Percentiles rank a stretch among this genome's conserved stretches.
Conservation (phyloP, 2,329 filamentous ascomycete genomes). For the Aspergillus neotritici region DNA sequence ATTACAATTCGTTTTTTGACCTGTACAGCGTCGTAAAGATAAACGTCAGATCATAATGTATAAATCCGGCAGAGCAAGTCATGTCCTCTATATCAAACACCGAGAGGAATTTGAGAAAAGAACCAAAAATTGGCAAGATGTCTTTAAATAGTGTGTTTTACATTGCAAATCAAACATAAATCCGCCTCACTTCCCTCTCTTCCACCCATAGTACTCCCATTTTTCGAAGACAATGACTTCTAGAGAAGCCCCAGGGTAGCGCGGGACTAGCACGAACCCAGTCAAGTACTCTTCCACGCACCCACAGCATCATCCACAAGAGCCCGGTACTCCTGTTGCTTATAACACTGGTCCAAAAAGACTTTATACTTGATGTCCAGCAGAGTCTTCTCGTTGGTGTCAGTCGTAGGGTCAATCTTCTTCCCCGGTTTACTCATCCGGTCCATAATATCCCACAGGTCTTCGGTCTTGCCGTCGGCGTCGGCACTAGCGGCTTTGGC, state of each 20-base stretch:
- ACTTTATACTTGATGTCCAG: slow-evolving; percentile 87
- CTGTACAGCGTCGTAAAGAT: no score
- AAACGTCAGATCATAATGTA: no score
- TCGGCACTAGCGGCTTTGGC: slow-evolving; percentile 90
- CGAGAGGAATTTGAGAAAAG: not conserved
- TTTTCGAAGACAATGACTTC: no score
- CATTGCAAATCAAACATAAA: no score
- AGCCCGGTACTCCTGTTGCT: slow-evolving; percentile 75
- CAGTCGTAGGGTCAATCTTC: slow-evolving; percentile 67
- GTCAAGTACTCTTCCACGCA: slow-evolving; percentile 34
- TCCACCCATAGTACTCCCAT: no score
- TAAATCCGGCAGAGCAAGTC: no score
- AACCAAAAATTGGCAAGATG: not conserved
- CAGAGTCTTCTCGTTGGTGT: slow-evolving; percentile 69
- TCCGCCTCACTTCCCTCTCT: no score
- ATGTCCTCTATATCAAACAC: no score
- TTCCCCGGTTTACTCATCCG: slow-evolving; percentile 92
- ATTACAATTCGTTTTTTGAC: no score
- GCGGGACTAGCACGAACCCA: not conserved
- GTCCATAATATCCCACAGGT: slow-evolving; percentile 95
- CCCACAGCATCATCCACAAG: slow-evolving; percentile 62
- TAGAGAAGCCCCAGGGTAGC: no score
- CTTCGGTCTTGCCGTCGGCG: slow-evolving; percentile 70
- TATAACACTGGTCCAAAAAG: slow-evolving; percentile 87
- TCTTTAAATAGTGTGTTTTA: not conserved